Conservation (phyloP, 2,329 filamentous ascomycete genomes). For the Pseudocercospora pini-densiflorae region DNA sequence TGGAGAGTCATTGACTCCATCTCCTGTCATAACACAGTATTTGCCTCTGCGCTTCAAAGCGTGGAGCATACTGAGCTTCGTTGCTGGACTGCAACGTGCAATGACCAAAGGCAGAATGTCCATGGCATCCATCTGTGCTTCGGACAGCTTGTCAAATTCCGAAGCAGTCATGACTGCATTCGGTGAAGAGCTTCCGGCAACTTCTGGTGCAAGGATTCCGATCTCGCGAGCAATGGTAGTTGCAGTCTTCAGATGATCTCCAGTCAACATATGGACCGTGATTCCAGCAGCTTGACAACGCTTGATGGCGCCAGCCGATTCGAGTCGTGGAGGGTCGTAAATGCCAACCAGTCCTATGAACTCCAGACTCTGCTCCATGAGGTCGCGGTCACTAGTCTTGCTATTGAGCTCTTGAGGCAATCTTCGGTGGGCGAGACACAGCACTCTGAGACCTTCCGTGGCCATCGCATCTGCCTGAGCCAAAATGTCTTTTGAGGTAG, state of each 20-base stretch:
- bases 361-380: slow-evolving; percentile 34
- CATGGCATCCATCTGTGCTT: slow-evolving; percentile 49
- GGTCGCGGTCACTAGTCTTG: slow-evolving; percentile 23
- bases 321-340: slow-evolving; percentile 40
- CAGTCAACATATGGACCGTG: slow-evolving; percentile 55
- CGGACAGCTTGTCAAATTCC: slow-evolving; percentile 50
- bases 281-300: slow-evolving; percentile 54
- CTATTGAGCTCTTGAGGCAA: slow-evolving; percentile 18
- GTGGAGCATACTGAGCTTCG: slow-evolving; percentile 55
- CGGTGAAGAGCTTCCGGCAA: slow-evolving; percentile 29
- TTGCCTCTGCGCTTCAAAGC: slow-evolving; percentile 48
- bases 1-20: slow-evolving; percentile 53
- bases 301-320: slow-evolving; percentile 45
- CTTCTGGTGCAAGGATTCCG: slow-evolving; percentile 44
- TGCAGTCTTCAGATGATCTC: slow-evolving; percentile 53
- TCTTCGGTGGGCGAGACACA: slow-evolving; percentile 36
- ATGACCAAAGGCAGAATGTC: slow-evolving; percentile 49
- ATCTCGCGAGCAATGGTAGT: slow-evolving; percentile 53
- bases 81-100: slow-evolving; percentile 52
- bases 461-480: slow-evolving; percentile 38
- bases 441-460: slow-evolving; percentile 39
- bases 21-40: slow-evolving; percentile 51
- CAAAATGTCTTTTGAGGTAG: slow-evolving; percentile 29
- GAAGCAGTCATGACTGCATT: slow-evolving; percentile 50
- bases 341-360: slow-evolving; percentile 39